phyloP scores from a whole-genome alignment of 305 asterid species.

The Coffea humblotiana region DNA sequence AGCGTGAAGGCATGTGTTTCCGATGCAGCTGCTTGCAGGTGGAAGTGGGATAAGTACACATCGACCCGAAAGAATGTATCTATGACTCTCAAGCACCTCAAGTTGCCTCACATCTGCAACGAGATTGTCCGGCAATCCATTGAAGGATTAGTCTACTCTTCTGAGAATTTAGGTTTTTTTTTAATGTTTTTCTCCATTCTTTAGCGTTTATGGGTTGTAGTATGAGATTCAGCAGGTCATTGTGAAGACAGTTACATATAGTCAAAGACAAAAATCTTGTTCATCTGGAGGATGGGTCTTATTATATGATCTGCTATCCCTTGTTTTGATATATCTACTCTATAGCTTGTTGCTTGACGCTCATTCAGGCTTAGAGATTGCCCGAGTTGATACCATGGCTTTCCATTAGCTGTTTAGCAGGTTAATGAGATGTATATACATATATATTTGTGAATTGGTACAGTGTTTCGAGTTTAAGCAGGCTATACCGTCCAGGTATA shows the following conservation, averaged over 20 bases:
- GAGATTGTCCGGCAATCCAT: constrained; percentile 44
- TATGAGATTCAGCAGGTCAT: not conserved
- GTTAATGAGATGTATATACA: not conserved
- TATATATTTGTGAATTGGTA: too few relatives aligned
- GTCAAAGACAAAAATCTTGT: not conserved
- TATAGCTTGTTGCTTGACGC: not conserved
- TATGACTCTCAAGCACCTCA: constrained; percentile 30
- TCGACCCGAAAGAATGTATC: constrained; percentile 21
- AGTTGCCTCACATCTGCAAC: constrained; percentile 36
- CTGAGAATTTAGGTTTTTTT: not conserved
- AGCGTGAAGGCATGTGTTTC: constrained; percentile 34
- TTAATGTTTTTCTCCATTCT: not conserved
- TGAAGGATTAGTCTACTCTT: constrained; percentile 10
- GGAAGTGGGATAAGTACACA: constrained; percentile 22
- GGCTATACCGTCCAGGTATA: not conserved
- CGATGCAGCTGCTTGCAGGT: constrained; percentile 40
- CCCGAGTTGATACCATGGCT: not conserved
- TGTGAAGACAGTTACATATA: not conserved
- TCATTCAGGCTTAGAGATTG: not conserved
- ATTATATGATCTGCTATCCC: not conserved
- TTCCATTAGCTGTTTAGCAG: not conserved
- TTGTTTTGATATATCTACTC: not conserved
- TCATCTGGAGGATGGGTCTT: not conserved
- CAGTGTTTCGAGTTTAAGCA: not conserved
- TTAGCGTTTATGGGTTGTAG: not conserved